These are phyloP conservation scores for Colletotrichum sp. DNA, from an alignment of 2,329 filamentous ascomycete species.

Conservation along the genomic window DNA sequence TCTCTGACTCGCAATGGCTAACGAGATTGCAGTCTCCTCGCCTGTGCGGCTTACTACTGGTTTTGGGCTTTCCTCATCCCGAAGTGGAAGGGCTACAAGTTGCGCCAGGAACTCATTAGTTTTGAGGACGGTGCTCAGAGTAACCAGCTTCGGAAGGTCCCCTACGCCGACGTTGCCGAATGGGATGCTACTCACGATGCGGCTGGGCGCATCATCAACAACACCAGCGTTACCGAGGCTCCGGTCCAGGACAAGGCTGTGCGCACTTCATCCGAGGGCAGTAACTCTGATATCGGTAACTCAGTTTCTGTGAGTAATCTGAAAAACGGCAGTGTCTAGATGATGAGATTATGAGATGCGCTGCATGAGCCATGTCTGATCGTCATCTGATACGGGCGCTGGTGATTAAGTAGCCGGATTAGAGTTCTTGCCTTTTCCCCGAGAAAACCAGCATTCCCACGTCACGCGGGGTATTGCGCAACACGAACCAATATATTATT, in stretches of 20 bases:
- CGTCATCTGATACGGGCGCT: not conserved
- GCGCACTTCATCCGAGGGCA: not conserved
- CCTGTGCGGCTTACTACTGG: slow-evolving; percentile 62
- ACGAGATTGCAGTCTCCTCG: slow-evolving; percentile 41
- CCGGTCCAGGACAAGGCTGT: not conserved
- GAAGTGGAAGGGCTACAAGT: slow-evolving; percentile 51
- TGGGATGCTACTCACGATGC: slow-evolving; percentile 66
- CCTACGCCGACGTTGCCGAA: slow-evolving; percentile 47
- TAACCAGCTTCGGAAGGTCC: slow-evolving; percentile 57
- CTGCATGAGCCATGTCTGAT: not conserved
- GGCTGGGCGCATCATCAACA: slow-evolving; percentile 25
- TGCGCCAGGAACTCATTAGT: slow-evolving; percentile 54
- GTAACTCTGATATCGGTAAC: not conserved
- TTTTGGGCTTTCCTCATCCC: slow-evolving; percentile 63
- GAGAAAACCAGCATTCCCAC: not conserved
- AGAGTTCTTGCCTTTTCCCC: not conserved
- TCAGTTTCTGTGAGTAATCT: not conserved
- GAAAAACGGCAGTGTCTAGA: not conserved
- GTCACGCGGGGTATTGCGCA: not conserved
- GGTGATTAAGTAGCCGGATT: not conserved
- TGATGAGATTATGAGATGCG: not conserved
- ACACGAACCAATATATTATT: not conserved
- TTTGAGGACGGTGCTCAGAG: slow-evolving; percentile 43
- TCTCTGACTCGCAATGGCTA: not conserved
- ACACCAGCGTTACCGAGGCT: not conserved